Evolutionary conservation across 257 asterid species (phyloP), one percentile per base, ranked within the genome.

Genomic region (Parsonsia alboflavescens): DNA sequence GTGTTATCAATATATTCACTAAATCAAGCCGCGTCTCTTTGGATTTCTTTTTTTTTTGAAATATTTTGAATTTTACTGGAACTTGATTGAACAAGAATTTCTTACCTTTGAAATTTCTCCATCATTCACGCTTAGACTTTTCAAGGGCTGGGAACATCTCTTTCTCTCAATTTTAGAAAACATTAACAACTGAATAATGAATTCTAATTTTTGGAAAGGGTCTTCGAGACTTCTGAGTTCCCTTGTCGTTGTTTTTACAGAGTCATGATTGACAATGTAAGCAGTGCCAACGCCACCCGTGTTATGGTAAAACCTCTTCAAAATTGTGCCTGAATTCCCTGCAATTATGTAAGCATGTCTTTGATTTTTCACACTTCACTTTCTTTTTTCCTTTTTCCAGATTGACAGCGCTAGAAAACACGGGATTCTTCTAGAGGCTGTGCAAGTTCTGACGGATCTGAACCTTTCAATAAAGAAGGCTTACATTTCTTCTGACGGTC

Each of bases 191-290:
- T 52, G 13, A 56, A 59, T 15, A 7, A 26, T 68, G 68, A 42
- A 61, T 52, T 75, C 52, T 28, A 76, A 77, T 30, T 75, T 33
- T n/a, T 77, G 17, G 71, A 0, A 75, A 42, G 45, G 64, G 75
- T 72, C 52, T 54, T 82, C 81, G 77, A 66, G 57, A 7, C 24
- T 65, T 48, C 86, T 90, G 86, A 88, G 33, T 64, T 56, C 77
- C 69, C 70, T 67, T 72, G 41, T 59, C 74, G 7, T 56, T 73
- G 76, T 36, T 70, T 78, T 72, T 71, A 49, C 97, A 95, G 99
- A 89, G 99, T 91, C 82, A 86, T 92, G 89, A 86, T 95, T 82
- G 99, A 95, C 86, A 91, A 95, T 87, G 96, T 87, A n/a, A 97
- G 88, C 46, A 92, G 93, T 66, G 82, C 96, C 50, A 82, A 89